Base-by-base conservation (phyloP, 2,329 filamentous ascomycete species). In the Colletotrichum sp. region DNA sequence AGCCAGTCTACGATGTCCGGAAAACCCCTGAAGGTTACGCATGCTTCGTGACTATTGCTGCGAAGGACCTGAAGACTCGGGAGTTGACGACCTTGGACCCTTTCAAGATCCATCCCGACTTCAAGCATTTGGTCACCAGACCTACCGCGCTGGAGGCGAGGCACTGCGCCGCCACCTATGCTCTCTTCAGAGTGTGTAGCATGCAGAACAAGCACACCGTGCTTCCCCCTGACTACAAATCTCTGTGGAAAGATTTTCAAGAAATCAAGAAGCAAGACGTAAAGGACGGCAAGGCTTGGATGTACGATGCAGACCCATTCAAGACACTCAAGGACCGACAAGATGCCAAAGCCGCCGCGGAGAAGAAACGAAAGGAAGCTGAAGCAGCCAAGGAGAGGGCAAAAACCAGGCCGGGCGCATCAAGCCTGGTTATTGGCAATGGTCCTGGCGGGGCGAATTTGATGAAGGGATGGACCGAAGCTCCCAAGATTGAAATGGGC, bases 141-240 rank as follows among this genome's bases (percentile, higher is more conserved):
- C 90, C 95, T 8, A 97, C 95, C 6, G 93, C 96, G 1, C 90
- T 99, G 12, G 97, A 99, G 87, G 96, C 97, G 24, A 93, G 94
- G 76, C 96, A 99, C 87, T 97, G 98, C 79, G 96, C 96, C 10
- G 97, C 97, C 6, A 95, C 96, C 0, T 99, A 98, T 85, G 95
- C 93, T 4, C 89, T 99, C 10, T 99, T 97, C 83, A 91, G 97
- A 66, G 95, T 99, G 5, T 96, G 95, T 84, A 98, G 94, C 82
- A 98, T 98, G 93, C 96, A 96, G 85, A 99, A 99, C 83, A 92
- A 98, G 80, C 95, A 98, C 82, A 98, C 96, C 88, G 96, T 96
- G 87, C 89, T 99, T 78, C 97, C 97, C 28, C 97, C 97, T 0
- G 95, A 94, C 75, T 98, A 98, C 85, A 94, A 93, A 81, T 92